Evolutionary conservation across 169 alveolate species (phyloP), one percentile per base, ranked within the genome.

Genomic region (Eimeria acervulina): DNA sequence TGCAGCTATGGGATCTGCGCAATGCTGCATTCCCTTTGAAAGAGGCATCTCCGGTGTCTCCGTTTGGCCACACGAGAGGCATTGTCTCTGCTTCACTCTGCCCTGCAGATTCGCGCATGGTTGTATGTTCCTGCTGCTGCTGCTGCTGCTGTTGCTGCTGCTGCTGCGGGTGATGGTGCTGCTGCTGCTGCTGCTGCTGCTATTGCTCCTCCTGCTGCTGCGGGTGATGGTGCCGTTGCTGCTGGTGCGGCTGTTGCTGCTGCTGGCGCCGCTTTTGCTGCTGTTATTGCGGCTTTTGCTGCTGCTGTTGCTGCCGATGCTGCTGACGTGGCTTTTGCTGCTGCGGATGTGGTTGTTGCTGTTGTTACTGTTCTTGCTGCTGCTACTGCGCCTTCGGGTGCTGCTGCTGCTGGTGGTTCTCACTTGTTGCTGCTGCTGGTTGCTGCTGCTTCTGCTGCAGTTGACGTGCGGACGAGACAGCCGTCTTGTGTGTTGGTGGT

Each of bases 1-100:
- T 85, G 28, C 95, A 97, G 90, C 61, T 96, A 33, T 97, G 98
- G 98, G 98, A 97, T 61, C 61, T 97, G 52, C 89, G 98, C 8
- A 97, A 97, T 59, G 96, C 97, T 7, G 72, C 97, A 0, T 97
- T 95, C 94, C 98, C 98, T 21, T 68, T 97, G 36, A 95, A 92
- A 33, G 98, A 96, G 31, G 95, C 97, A 17, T 26, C 23, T 15
- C 59, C 51, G 4, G 68, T 47, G 23, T 70, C 78, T 31, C 80
- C 81, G 13, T 63, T 33, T n/a, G 96, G 96, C n/a, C 96, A 94
- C 40, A 61, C 90, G 19, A 80, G 94, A 8, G 96, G 96, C 23
- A 94, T 94, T 15, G 70, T 94, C 12, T 7, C 47, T 70, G 94
- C 90, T 40, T 40, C 94, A 0, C 90, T 94, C 3, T 55, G 55